Evolutionary conservation across 495 filamentous ascomycete species (phyloP), one percentile per base, ranked within the genome.

Genomic region (Neurospora sublineolata): DNA sequence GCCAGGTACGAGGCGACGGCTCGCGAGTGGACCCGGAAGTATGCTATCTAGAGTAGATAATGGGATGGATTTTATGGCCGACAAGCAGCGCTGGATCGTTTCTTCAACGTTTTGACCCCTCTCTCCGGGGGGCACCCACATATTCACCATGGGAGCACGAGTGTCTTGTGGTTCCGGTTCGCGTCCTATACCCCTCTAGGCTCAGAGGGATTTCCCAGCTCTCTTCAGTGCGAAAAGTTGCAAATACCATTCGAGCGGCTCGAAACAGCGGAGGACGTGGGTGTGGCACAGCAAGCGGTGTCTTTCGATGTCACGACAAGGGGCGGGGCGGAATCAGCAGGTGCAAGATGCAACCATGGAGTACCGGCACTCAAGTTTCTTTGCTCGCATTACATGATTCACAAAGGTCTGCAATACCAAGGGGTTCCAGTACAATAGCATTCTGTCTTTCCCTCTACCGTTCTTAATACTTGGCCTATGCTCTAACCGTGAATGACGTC

Each of bases 1-100:
- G 87, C 91, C 71, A 87, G 93, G 78, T 99, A 99, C 83, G 96
- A 99, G 85, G 91, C 93, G 71, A 97, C 94, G 73, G 95, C 95
- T 71, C 89, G 95, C 78, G 95, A 99, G 83, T 98, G 96, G 95
- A 99, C 95, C 71, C 89, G 94, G 81, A 99, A 98, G 87, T 98
- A 98, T 83, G 96, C 95, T 77, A 94, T 97, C 80, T 94, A 84
- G 73, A 23, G 39, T 27, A 30, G 71, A 37, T 40, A 46, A 37
- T 30, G 52, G 40, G 68, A 52, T 44, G 64, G 69, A 67, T 58
- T 69, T 46, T 73, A 38, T 71, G 46, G 68, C 20, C 36, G 70
- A 68, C 37, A 69, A 40, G 38, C 37, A 41, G 30, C n/a, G 70
- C 69, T 69, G 38, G 46, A 75, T 70, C 42, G 67, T 74, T 60